Base-by-base conservation (phyloP, 179 eudicot species). In the Corrigiola litoralis region DNA sequence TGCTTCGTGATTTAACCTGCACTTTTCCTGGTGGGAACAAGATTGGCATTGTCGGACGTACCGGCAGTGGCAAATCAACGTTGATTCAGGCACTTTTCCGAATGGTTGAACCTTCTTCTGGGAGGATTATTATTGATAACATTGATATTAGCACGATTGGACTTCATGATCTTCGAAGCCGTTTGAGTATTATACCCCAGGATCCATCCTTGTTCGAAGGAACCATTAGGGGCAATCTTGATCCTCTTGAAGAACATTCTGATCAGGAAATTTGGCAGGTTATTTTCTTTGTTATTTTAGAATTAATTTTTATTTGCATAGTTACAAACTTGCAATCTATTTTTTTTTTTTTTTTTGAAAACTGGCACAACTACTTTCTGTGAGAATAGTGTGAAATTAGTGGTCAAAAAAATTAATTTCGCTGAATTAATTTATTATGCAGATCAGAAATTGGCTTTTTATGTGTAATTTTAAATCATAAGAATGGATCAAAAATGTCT, bases 41-140 rank as follows among this genome's bases (percentile, higher is more conserved):
- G 76, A 90, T 90, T 65, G 99, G 97, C 54, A 86, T 94, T 66
- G 99, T 90, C 66, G 99, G 99, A 36, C 95, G 99, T 13, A 94
- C 99, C 38, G 97, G 99, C 56, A 94, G 99, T 79, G 99, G 99
- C 7, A 94, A 94, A 79, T 94, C 99, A 18, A 94, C 99, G 60
- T 58, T 94, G 73, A 90, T 94, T 68, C 99, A 94, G 72, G 91
- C 97, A 44, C 64, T 90, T 33, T 92, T 92, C 61, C 87, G 99
- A 64, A 77, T 90, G 85, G 77, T 90, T 60, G 97, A 90, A 73
- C 97, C 99, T 41, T 82, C 59, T 53, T 78, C 89, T 63, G 99
- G 99, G 46, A 86, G 77, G 63, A 90, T 94, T 47, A 83, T 90
- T 13, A 94, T 94, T 18, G 99, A 94, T 74, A 65, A 79, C 68